phyloP scores from a whole-genome alignment of 192 early-diverging fungal genomes.

The Rhizophagus prolifer region DNA sequence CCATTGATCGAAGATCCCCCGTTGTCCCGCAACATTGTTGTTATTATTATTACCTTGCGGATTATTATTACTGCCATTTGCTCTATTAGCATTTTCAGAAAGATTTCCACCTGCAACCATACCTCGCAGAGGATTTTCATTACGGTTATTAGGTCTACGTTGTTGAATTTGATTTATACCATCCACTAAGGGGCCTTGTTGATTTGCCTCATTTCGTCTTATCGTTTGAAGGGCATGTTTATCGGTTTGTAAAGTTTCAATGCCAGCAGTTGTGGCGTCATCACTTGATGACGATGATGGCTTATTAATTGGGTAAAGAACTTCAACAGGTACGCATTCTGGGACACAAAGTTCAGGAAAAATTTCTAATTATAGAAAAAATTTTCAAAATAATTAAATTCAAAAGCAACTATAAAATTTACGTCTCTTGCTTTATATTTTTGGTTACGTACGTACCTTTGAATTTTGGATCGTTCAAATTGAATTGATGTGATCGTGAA shows the following conservation, averaged over 20 bases:
- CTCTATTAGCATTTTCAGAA: constrained; percentile 11
- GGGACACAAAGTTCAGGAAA: constrained; percentile 83
- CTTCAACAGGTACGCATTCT: constrained; percentile 43
- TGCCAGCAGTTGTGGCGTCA: not conserved
- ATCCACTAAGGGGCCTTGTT: not conserved
- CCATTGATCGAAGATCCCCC: constrained; percentile 48
- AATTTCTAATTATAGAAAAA: constrained; percentile 48
- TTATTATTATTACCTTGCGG: constrained; percentile 22
- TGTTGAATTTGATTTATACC: not conserved
- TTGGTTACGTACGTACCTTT: constrained; percentile 47
- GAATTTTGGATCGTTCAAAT: constrained; percentile 74
- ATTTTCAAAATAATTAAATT: constrained; percentile 1
- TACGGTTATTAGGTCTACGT: not conserved
- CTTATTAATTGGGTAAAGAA: constrained; percentile 42
- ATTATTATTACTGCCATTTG: constrained; percentile 10
- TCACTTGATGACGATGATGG: constrained; percentile 28
- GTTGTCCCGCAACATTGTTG: constrained; percentile 33
- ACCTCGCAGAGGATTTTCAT: constrained; percentile 15
- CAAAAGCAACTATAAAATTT: not conserved
- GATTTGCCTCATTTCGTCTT: constrained; percentile 7
- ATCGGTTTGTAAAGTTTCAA: not conserved
- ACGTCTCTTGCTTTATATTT: not conserved
- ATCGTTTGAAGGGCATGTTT: not conserved
- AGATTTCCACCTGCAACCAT: constrained; percentile 6
- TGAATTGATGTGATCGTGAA: constrained; percentile 75